Evolutionary conservation across 805 yeast species (phyloP).

Genomic region (Hagleromyces aurorensis): DNA sequence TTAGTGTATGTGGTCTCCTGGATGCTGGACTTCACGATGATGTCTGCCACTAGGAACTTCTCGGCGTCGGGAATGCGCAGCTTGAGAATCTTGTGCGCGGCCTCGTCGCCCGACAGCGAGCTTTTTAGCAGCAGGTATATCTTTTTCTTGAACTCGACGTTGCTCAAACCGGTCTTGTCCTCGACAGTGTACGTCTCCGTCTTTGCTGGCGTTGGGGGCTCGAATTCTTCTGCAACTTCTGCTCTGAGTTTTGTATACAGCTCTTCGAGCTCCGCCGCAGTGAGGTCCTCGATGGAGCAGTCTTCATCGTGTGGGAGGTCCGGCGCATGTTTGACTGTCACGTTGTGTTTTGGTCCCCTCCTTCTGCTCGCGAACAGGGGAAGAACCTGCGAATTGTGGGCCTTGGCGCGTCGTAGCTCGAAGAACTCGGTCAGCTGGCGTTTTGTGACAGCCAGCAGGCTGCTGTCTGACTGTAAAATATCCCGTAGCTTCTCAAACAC

Average conservation of each 20-base stretch:
- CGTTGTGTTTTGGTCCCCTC: conserved; percentile 3
- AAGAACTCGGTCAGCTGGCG: conserved; percentile 45
- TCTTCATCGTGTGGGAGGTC: conserved; percentile 9
- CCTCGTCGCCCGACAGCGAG: conserved; percentile 86
- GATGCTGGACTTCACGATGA: conserved; percentile 71
- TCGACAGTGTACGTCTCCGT: conserved; percentile 28
- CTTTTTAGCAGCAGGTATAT: conserved; percentile 83
- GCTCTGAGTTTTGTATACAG: conserved; percentile 2
- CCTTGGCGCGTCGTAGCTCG: conserved; percentile 39
- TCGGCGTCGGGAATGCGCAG: conserved; percentile 37
- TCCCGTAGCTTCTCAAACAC: conserved; percentile 54
- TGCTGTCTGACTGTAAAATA: conserved; percentile 46
- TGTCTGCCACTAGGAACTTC: conserved; percentile 53
- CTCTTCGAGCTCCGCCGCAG: conserved; percentile 2
- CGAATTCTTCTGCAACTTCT: conserved; percentile 15
- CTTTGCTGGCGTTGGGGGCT: conserved; percentile 8
- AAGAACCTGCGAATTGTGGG: conserved; percentile 20
- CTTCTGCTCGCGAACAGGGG: conserved; percentile 9
- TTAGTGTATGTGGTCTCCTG: conserved; percentile 85
- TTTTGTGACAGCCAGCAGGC: conserved; percentile 37
- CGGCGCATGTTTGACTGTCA: conserved; percentile 8
- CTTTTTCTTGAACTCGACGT: conserved; percentile 59
- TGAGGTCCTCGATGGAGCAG: conserved; percentile 6
- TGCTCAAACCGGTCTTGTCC: conserved; percentile 63
- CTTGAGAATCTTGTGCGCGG: conserved; percentile 73